Base-by-base conservation (phyloP, 305 asterid species). In the Fraxinus greggii region DNA sequence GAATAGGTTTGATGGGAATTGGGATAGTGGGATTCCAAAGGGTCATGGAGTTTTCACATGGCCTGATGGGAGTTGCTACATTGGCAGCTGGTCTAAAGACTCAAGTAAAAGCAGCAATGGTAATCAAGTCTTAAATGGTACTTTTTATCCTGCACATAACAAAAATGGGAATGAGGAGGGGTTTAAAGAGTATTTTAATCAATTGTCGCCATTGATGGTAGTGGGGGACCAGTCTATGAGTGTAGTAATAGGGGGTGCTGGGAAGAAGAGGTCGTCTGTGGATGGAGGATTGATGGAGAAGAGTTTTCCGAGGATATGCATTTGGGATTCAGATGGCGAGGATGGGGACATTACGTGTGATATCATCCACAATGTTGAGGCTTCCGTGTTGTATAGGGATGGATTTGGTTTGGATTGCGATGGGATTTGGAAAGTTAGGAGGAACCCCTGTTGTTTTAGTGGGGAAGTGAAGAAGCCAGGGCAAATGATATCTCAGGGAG, bases 251-350 rank as follows among this genome's bases (percentile, higher is more conserved):
- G 84, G 78, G 4, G 91, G 84, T 59, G 89, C 17, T 80, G 67
- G 91, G 83, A 83, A 87, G 88, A 81, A 89, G 92, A 73, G 93
- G 92, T 85, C 89, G 5, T 87, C 91, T 3, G 89, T 87, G 78
- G 91, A 87, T 6, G 86, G 83, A 28, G 92, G 91, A 77, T 69
- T 78, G 77, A 81, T 81, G 23, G 99, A 91, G 81, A 89, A 90
- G 82, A 83, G 79, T 75, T 93, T 92, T 81, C 99, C 98, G 0
- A 88, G 97, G 79, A 91, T 96, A 75, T 96, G 99, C 82, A 94
- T 96, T 12, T 96, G 99, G 99, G 99, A 96, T 80, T 93, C 97
- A 0, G 99, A 96, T n/a, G 98, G 97, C 0, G 98, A 94, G 75
- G 99, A 97, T 0, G 99, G 98, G 56, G 98, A 96, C 84, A 96